Evolutionary conservation across 495 filamentous ascomycete genomes (phyloP), one percentile per base, ranked within the genome.

Genomic region (Xylaria intraflava): DNA sequence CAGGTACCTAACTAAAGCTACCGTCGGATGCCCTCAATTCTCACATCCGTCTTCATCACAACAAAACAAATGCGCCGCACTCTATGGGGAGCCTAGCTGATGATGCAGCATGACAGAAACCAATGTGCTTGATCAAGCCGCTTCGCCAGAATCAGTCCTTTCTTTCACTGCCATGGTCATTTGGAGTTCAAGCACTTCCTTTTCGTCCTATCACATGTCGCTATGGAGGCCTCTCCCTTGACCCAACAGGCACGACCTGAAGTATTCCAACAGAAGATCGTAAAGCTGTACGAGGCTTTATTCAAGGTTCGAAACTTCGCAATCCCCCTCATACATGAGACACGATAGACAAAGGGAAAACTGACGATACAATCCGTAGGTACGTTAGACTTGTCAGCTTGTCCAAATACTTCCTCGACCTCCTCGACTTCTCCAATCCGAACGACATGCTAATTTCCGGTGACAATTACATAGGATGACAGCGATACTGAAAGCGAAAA

Each of bases 231-330:
- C 45, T 96, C 91, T 65, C 93, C 93, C 53, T 81, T 98, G 64
- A 95, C 90, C 20, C 90, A 92, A 71, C 91, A 96, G 76, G 82
- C 80, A 70, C 82, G 93, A 64, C 94, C 93, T 53, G 89, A 90
- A 64, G 78, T 81, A 39, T 96, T 98, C 67, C 83, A 93, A 70
- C 94, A 87, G 24, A 97, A 97, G 74, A 86, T 98, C 52, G 88
- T 93, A 33, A 79, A 84, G 60, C 82, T 97, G 31, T 98, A 98
- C 68, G 84, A 92, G 68, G 77, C 78, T 47, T 75, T 98, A 45
- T 91, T 98, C 71, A 84, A 83, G 77, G 90, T 95, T 76, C 61
- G 64, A 39, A 49, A 58, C 39, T 55, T 72, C 50, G 42, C 24
- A 23, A 16, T 27, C 22, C 45, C 52, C 26, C 41, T 10, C 6